Base-by-base conservation (phyloP, 352 stramenopile genomes). In the Bremia lactucae region DNA sequence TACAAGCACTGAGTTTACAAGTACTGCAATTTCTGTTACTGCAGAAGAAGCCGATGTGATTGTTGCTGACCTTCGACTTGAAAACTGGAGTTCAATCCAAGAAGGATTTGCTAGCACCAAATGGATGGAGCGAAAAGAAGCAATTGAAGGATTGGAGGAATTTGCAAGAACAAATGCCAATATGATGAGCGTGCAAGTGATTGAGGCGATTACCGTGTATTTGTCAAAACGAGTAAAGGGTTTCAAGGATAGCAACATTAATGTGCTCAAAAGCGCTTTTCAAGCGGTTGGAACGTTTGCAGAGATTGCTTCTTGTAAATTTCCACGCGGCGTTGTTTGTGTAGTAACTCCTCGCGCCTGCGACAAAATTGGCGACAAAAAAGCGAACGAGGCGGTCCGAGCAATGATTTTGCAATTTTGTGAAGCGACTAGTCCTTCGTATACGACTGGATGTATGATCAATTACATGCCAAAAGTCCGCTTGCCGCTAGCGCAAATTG, bases 191-290 rank as follows among this genome's bases (percentile, higher is more conserved):
- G 65, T 78, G 43, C 55, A 60, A 20, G 57, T 78, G 10, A 79
- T 89, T 29, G 81, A 94, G 41, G 76, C 78, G 6, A 57, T 94
- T 26, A 81, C 73, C 6, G 37, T 90, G 23, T 87, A 79, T 50
- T 25, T 91, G 38, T 51, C 59, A 15, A 82, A 78, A 24, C 66
- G 87, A 57, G 73, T 87, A 7, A 92, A 92, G 42, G 66, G 85
- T 35, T 91, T 94, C 45, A 88, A 87, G 42, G 81, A 94, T 47
- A 90, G 73, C 55, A 94, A 94, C 47, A 85, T 94, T 46, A 90
- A 94, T 38, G 81, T 92, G 2, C 43, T 94, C 10, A 87, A 84
- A 38, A 87, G 79, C 44, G 68, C 79, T 8, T 94, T 94, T 31
- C 68, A 92, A 45, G 81, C 79, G 1, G 59, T 94, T 3, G 77